A percentile compares a stretch with the other conserved stretches of the same genome.
Conservation (phyloP, 768 basidiomycete species). For the Termitomyces sp. region DNA sequence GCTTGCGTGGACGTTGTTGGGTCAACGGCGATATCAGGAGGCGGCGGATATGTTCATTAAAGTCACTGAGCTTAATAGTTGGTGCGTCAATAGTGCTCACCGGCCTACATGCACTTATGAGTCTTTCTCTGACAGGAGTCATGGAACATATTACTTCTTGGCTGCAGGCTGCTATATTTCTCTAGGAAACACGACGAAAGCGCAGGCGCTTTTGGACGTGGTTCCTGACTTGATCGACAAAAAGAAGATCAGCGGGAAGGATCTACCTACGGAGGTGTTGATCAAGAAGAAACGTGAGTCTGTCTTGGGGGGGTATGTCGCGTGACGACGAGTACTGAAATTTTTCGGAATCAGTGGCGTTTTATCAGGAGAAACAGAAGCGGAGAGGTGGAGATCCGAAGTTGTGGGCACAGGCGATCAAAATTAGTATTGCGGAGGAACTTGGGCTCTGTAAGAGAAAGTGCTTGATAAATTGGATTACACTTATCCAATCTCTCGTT, state of each 20-base stretch:
- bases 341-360: constrained; percentile 46
- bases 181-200: constrained; percentile 49
- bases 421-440: constrained; percentile 73
- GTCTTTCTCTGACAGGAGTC: constrained; percentile 53
- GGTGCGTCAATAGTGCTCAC: constrained; percentile 33
- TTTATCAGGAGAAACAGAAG: constrained; percentile 69
- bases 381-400: constrained; percentile 50
- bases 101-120: not conserved
- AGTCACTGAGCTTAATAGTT: constrained; percentile 66
- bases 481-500: not conserved
- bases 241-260: constrained; percentile 62
- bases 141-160: constrained; percentile 75
- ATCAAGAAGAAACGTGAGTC: constrained; percentile 72
- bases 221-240: constrained; percentile 60
- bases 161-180: constrained; percentile 73
- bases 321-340: not conserved
- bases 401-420: constrained; percentile 51
- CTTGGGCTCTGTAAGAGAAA: constrained; percentile 60
- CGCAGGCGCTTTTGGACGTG: constrained; percentile 57
- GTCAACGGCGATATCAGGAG: constrained; percentile 62
- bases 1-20: constrained; percentile 72
- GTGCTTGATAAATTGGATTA: not conserved
- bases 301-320: not conserved
- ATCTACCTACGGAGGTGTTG: constrained; percentile 71
- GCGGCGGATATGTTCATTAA: constrained; percentile 63